Conservation (phyloP, 2,329 filamentous ascomycete species). For the Mycosphaerella sp. region DNA sequence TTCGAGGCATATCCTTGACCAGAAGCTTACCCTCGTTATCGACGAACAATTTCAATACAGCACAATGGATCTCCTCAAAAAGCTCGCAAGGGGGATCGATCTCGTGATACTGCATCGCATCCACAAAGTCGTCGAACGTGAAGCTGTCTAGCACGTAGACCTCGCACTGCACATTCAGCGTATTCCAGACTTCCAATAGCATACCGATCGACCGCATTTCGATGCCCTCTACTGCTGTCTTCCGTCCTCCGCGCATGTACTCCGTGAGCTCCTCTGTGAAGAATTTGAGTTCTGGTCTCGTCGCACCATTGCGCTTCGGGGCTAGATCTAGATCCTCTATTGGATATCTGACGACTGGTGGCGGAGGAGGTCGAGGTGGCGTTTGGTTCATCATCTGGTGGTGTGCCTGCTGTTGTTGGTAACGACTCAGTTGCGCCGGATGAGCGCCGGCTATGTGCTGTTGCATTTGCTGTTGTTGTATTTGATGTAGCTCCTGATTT, state of each 20-base stretch:
- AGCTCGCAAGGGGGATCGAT: constrained; percentile 72
- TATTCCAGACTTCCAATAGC: constrained; percentile 90
- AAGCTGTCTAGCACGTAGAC: constrained; percentile 93
- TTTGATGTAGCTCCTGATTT: constrained; percentile 17
- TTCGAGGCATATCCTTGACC: constrained; percentile 57
- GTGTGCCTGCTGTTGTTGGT: constrained; percentile 29
- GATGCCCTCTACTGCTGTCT: constrained; percentile 49
- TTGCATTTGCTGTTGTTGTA: constrained; percentile 22
- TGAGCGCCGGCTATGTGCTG: constrained; percentile 34
- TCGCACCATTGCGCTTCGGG: constrained; percentile 54
- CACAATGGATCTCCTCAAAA: constrained; percentile 85
- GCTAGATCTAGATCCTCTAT: constrained; percentile 87
- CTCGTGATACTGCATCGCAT: constrained; percentile 69
- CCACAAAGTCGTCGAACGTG: constrained; percentile 91
- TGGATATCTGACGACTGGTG: constrained; percentile 81
- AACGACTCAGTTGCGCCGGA: constrained; percentile 12
- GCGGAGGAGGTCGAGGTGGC: constrained; percentile 49
- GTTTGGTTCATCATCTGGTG: constrained; percentile 14
- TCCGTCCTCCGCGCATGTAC: constrained; percentile 33
- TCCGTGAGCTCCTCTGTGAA: constrained; percentile 51
- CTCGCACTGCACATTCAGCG: constrained; percentile 95
- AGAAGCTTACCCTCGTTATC: constrained; percentile 73
- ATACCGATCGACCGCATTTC: constrained; percentile 79
- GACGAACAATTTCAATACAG: constrained; percentile 80
- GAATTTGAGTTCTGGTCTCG: constrained; percentile 71